A percentile compares a stretch with the other conserved stretches of the same genome.
Evolutionary conservation across 106 monocot genomes (phyloP).

Genomic region (Gastrodia elata): DNA sequence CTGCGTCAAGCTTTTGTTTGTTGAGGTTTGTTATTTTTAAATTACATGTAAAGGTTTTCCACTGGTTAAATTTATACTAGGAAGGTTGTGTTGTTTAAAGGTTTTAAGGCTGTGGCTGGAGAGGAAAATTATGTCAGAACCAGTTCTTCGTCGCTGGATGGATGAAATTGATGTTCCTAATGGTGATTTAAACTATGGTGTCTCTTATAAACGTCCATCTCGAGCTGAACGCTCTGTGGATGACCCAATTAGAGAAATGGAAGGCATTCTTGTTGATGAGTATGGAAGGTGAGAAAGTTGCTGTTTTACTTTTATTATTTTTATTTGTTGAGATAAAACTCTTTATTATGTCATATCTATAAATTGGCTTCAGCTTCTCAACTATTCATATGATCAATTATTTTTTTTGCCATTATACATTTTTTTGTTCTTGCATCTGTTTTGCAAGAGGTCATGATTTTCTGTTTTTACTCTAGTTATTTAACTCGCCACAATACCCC

Average conservation of each 20-base stretch:
- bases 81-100: constrained; percentile 22
- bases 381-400: neutral
- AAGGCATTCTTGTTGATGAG: constrained; percentile 89
- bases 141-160: constrained; percentile 64
- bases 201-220: constrained; percentile 63
- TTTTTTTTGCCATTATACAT: neutral
- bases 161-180: constrained; percentile 80
- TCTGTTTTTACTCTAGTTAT: neutral
- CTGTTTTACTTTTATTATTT: neutral
- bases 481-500: too few species aligned
- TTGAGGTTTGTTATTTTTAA: neutral
- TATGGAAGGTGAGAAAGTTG: constrained; percentile 67
- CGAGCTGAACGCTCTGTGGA: constrained; percentile 88
- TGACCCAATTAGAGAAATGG: constrained; percentile 99
- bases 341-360: neutral
- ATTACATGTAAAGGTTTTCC: neutral
- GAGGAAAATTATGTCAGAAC: constrained; percentile 85
- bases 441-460: neutral
- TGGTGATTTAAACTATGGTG: constrained; percentile 42
- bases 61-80: constrained; percentile 1
- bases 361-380: neutral
- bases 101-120: constrained; percentile 86
- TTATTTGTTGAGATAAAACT: neutral
- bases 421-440: neutral
- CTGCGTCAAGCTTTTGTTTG: neutral